Evolutionary conservation across 176 grass and related monocot species (phyloP).

Genomic region (Ampelocalamus luodianensis): DNA sequence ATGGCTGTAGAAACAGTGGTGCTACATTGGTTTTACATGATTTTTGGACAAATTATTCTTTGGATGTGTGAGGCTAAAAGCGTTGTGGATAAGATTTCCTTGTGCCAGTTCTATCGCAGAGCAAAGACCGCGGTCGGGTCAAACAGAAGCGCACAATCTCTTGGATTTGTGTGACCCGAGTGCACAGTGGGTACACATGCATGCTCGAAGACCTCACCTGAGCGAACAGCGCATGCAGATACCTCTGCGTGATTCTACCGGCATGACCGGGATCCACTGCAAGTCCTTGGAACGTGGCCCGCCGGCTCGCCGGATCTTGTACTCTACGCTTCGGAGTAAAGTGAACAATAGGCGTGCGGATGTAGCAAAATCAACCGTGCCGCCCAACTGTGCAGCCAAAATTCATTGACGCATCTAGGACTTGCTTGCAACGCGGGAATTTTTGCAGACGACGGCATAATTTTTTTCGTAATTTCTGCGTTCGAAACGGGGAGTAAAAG

Average conservation of each 20-base stretch:
- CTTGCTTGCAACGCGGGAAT: too few species aligned
- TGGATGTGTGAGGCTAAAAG: background rate
- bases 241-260: background rate
- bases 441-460: too few species aligned
- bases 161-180: background rate
- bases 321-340: too few species aligned
- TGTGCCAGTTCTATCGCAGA: background rate
- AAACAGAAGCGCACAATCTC: background rate
- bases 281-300: background rate
- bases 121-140: background rate
- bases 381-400: too few species aligned
- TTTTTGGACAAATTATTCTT: background rate
- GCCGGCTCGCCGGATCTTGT: too few species aligned
- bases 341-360: too few species aligned
- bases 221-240: background rate
- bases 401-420: too few species aligned
- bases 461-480: background rate
- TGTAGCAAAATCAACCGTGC: too few species aligned
- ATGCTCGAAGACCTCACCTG: background rate
- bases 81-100: background rate
- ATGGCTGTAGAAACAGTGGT: background rate
- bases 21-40: slow-evolving; percentile 29
- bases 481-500: background rate
- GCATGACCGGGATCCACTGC: background rate
- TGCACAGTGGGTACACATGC: background rate